Percentiles rank a stretch among this genome's conserved stretches.
These are phyloP conservation scores for Colletotrichum brevisporum DNA, from an alignment of 2,329 filamentous ascomycete genomes.

Conservation along the genomic window DNA sequence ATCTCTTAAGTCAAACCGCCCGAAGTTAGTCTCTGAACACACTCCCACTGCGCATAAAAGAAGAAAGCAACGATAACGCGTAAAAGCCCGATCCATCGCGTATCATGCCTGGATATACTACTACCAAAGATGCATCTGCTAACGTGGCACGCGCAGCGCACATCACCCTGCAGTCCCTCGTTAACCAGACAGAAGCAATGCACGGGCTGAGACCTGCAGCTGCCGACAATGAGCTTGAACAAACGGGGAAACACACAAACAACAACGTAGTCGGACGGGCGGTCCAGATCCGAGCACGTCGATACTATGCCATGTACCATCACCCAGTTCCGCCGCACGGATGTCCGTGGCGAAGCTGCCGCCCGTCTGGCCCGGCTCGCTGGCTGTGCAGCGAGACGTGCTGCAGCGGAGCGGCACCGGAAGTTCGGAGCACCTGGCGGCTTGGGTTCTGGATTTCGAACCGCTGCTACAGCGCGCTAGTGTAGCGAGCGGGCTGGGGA, in stretches of 20 bases:
- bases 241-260: too few species aligned
- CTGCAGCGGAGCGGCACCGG: conserved; percentile 10
- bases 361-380: conserved; percentile 10
- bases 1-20: too few species aligned
- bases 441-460: conserved; percentile 15
- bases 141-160: not conserved
- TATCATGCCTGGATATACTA: too few species aligned
- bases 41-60: too few species aligned
- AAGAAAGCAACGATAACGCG: too few species aligned
- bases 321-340: conserved; percentile 12
- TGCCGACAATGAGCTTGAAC: too few species aligned
- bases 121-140: too few species aligned
- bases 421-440: conserved; percentile 29
- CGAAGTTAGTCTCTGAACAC: too few species aligned
- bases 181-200: conserved; percentile 16
- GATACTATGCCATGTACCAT: not conserved
- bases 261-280: conserved; percentile 12
- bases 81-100: too few species aligned
- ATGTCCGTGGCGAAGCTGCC: conserved; percentile 34
- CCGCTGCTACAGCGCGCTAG: too few species aligned
- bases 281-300: conserved; percentile 5
- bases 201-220: conserved; percentile 29
- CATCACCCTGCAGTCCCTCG: too few species aligned
- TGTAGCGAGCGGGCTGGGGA: conserved; percentile 7
- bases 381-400: conserved; percentile 9